Percentiles rank a stretch among this genome's conserved stretches.
These are phyloP conservation scores for Fusarium tuaranense DNA, from an alignment of 2,329 filamentous ascomycete genomes.

Conservation along the genomic window DNA sequence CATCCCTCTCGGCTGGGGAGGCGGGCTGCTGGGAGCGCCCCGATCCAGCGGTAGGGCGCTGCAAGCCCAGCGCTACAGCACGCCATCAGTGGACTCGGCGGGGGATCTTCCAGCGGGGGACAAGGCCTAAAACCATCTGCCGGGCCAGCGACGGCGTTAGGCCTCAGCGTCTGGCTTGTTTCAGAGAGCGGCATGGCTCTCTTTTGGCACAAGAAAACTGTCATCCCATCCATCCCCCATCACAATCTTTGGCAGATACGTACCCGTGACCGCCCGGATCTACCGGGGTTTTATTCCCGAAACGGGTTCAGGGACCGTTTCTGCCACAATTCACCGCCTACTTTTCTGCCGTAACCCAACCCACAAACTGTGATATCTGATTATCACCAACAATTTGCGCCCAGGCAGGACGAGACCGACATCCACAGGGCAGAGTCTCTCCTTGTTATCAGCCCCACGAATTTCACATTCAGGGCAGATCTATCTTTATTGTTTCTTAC, in stretches of 20 bases:
- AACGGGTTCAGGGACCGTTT: slow-evolving; percentile 28
- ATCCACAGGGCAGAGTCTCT: slow-evolving; percentile 4
- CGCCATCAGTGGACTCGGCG: slow-evolving; percentile 11
- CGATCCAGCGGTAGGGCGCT: slow-evolving; percentile 4
- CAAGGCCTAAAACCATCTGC: slow-evolving; percentile 15
- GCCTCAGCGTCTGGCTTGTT: slow-evolving; percentile 4
- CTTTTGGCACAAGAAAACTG: background rate
- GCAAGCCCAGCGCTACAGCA: slow-evolving; percentile 6
- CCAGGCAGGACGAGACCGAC: background rate
- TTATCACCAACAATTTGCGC: slow-evolving; percentile 27
- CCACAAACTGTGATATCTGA: slow-evolving; percentile 33
- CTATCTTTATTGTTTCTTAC: background rate
- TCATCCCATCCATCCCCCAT: background rate
- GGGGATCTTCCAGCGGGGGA: slow-evolving; percentile 11
- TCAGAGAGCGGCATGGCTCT: background rate
- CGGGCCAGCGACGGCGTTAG: slow-evolving; percentile 29
- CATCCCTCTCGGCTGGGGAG: background rate
- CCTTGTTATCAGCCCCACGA: slow-evolving; percentile 5
- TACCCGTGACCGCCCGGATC: slow-evolving; percentile 20
- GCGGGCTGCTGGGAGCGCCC: background rate
- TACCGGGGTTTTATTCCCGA: slow-evolving; percentile 12
- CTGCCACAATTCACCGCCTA: slow-evolving; percentile 47
- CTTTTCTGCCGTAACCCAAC: slow-evolving; percentile 40
- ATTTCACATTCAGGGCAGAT: background rate
- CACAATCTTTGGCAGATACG: background rate